Conservation (phyloP, 2,329 filamentous ascomycete species). For the Xylaria sp. region DNA sequence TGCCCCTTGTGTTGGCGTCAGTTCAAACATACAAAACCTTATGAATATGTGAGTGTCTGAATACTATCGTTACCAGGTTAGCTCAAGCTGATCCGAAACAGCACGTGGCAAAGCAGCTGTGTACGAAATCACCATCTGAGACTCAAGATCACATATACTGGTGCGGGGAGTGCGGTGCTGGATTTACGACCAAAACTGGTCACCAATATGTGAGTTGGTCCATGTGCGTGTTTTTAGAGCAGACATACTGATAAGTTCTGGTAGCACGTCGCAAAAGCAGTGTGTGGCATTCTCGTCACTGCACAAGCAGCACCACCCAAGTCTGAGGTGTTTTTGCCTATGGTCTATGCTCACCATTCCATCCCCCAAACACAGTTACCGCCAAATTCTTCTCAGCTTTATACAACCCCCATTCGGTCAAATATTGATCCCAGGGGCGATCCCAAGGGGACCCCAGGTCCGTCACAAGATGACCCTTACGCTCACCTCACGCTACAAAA, state of each 20-base stretch:
- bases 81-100: constrained; percentile 41
- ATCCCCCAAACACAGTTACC: constrained; percentile 7
- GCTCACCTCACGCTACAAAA: constrained; percentile 53
- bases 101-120: constrained; percentile 52
- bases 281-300: constrained; percentile 57
- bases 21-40: constrained; percentile 41
- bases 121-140: constrained; percentile 42
- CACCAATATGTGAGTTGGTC: constrained; percentile 53
- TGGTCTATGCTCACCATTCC: constrained; percentile 32
- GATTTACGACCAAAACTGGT: constrained; percentile 55
- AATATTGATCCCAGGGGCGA: background rate
- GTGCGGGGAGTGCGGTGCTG: constrained; percentile 59
- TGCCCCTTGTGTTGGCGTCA: constrained; percentile 47
- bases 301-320: constrained; percentile 25
- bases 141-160: constrained; percentile 49
- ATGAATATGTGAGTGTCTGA: constrained; percentile 47
- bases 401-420: constrained; percentile 27
- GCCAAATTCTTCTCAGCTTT: constrained; percentile 25
- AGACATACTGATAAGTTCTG: constrained; percentile 31
- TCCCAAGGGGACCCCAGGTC: constrained; percentile 12
- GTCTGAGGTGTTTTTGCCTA: constrained; percentile 29
- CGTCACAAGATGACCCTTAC: constrained; percentile 54
- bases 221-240: background rate
- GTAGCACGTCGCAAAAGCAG: constrained; percentile 54
- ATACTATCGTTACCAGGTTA: background rate